phyloP scores from a whole-genome alignment of 805 yeast species.

The Wickerhamomyces hampshirensis region DNA sequence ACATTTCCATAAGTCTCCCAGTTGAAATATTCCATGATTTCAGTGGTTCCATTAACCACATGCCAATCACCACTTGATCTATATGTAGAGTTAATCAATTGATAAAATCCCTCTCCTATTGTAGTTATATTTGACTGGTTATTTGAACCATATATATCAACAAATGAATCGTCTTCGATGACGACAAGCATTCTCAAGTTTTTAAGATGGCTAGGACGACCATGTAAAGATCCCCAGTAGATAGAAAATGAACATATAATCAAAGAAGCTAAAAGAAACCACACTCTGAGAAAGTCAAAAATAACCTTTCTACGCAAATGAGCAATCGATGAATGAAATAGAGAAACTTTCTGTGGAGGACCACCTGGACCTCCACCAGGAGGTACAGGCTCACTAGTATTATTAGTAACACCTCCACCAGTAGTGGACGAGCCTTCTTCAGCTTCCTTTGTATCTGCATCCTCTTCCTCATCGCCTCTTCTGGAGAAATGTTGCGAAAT shows the following conservation, averaged over 20 bases:
- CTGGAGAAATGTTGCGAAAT: neutral
- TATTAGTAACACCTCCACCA: too few relatives aligned
- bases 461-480: neutral
- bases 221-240: constrained; percentile 35
- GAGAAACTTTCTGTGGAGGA: constrained; percentile 11
- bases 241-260: constrained; percentile 32
- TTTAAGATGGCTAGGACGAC: constrained; percentile 20
- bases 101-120: constrained; percentile 25
- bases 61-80: constrained; percentile 36
- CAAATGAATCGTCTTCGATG: constrained; percentile 27
- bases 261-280: constrained; percentile 29
- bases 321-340: constrained; percentile 10
- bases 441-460: neutral
- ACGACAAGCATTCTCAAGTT: constrained; percentile 29
- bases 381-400: too few relatives aligned
- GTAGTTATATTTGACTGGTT: constrained; percentile 3
- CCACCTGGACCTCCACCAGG: constrained; percentile 1
- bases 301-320: constrained; percentile 12
- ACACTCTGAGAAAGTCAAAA: constrained; percentile 8
- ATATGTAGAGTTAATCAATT: constrained; percentile 3
- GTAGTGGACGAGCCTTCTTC: too few relatives aligned
- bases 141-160: constrained; percentile 12
- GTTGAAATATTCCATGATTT: constrained; percentile 20
- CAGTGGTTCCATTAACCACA: constrained; percentile 21
- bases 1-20: constrained; percentile 18